Evolutionary conservation across 2,329 filamentous ascomycete genomes (phyloP).

Genomic region (Beauveria bassiana): DNA sequence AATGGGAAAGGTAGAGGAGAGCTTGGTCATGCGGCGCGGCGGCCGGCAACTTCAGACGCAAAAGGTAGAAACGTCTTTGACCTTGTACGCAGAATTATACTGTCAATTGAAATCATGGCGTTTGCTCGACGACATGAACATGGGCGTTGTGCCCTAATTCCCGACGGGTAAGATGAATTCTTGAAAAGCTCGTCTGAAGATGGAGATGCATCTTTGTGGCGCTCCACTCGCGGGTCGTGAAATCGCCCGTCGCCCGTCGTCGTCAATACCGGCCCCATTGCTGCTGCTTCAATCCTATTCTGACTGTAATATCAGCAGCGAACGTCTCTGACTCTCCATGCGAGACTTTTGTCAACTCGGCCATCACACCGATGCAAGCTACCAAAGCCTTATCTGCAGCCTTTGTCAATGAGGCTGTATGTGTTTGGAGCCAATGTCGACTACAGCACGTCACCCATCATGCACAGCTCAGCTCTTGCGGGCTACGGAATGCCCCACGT

Average conservation of each 20-base stretch:
- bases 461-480: slow-evolving; percentile 65
- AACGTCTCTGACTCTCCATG: slow-evolving; percentile 19
- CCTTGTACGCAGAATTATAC: neutral
- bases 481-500: slow-evolving; percentile 61
- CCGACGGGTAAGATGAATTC: neutral
- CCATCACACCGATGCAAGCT: slow-evolving; percentile 53
- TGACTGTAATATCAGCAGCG: slow-evolving; percentile 39
- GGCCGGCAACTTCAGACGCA: neutral
- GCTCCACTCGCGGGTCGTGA: neutral
- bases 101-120: neutral
- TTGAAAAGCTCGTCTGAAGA: neutral
- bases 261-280: too few relatives aligned
- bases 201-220: neutral
- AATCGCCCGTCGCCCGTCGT: too few relatives aligned
- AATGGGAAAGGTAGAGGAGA: too few relatives aligned
- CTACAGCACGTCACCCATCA: slow-evolving; percentile 68
- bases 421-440: slow-evolving; percentile 66
- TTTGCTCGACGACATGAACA: neutral
- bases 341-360: slow-evolving; percentile 14
- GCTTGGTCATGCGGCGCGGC: neutral
- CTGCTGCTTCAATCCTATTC: slow-evolving; percentile 45
- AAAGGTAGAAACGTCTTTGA: neutral
- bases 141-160: neutral
- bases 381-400: slow-evolving; percentile 59
- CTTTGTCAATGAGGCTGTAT: slow-evolving; percentile 63